Percentiles rank a stretch among this genome's conserved stretches.
Conservation (phyloP, 768 basidiomycete genomes). For the Tricholoma sp. region DNA sequence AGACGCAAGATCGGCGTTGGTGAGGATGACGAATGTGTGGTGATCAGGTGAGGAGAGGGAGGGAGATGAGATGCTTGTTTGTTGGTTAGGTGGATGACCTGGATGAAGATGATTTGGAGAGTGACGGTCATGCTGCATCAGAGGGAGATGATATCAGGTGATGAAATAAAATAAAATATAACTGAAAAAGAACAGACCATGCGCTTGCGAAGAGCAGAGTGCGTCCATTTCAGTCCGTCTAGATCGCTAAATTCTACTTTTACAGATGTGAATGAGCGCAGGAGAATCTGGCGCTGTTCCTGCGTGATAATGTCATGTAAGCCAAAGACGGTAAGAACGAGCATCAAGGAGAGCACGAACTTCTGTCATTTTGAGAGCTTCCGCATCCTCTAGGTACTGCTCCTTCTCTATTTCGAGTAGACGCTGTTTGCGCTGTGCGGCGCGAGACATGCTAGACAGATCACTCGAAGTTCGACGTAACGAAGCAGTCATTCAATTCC, state of each 20-base stretch:
- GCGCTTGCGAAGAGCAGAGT: constrained; percentile 1
- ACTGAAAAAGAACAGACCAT: constrained; percentile 27
- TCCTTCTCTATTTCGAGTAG: constrained; percentile 48
- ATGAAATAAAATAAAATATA: neutral
- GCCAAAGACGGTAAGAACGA: neutral
- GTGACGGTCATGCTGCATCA: neutral
- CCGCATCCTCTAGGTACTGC: constrained; percentile 47
- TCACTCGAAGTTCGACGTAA: constrained; percentile 14
- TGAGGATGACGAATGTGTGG: constrained; percentile 28
- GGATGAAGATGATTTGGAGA: neutral
- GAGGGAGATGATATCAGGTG: neutral
- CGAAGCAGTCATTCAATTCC: constrained; percentile 3
- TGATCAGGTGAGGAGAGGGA: neutral
- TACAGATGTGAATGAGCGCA: constrained; percentile 45
- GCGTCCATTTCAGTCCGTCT: constrained; percentile 48
- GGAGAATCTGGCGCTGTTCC: constrained; percentile 36
- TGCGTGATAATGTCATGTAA: constrained; percentile 11
- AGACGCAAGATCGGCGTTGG: constrained; percentile 30
- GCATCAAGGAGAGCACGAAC: constrained; percentile 22
- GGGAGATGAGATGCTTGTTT: neutral
- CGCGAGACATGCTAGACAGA: constrained; percentile 27
- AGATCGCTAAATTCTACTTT: constrained; percentile 61
- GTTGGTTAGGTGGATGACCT: neutral
- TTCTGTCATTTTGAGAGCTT: constrained; percentile 55
- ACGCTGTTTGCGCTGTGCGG: constrained; percentile 41